phyloP scores from a whole-genome alignment of 208 protist species.

The Herpetomonas samuelpessoai region DNA sequence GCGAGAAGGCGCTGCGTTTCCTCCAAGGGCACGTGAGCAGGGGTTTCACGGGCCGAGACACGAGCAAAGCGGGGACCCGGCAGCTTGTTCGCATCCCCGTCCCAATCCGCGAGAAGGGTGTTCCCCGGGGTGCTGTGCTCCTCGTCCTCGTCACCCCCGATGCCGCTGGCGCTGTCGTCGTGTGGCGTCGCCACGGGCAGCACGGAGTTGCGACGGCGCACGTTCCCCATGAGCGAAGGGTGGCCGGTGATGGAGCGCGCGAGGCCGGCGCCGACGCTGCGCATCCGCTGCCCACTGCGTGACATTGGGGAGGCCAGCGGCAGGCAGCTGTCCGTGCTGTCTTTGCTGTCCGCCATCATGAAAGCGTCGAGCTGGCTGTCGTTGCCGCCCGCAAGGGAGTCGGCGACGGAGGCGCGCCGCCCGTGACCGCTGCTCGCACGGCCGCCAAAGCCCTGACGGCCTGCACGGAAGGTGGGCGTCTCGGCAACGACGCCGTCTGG shows the following conservation, averaged over 20 bases:
- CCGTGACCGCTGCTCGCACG: too few species aligned
- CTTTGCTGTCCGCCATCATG: too few species aligned
- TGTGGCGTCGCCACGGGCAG: constrained; percentile 27
- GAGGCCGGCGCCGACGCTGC: too few species aligned
- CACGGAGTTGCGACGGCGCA: constrained; percentile 15
- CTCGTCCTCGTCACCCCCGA: constrained; percentile 21
- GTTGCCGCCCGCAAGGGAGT: not conserved
- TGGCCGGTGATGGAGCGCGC: not conserved
- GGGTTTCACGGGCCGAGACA: constrained; percentile 34
- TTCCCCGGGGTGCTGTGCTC: not conserved
- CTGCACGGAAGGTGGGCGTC: too few species aligned
- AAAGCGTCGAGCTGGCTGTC: not conserved
- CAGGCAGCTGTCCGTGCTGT: not conserved
- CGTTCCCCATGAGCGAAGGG: not conserved
- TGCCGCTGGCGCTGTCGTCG: constrained; percentile 19
- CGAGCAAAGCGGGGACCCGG: constrained; percentile 43
- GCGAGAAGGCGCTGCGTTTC: constrained; percentile 27
- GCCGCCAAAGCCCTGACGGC: too few species aligned
- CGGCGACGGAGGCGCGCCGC: not conserved
- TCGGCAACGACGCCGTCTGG: too few species aligned
- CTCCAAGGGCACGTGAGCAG: constrained; percentile 24
- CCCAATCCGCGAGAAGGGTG: constrained; percentile 25
- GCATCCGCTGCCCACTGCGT: too few species aligned
- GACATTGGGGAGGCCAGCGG: too few species aligned
- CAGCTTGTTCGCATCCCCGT: not conserved